Evolutionary conservation across 1,284 basidiomycete genomes (phyloP).

Genomic region (Tylopilus orsonianus): DNA sequence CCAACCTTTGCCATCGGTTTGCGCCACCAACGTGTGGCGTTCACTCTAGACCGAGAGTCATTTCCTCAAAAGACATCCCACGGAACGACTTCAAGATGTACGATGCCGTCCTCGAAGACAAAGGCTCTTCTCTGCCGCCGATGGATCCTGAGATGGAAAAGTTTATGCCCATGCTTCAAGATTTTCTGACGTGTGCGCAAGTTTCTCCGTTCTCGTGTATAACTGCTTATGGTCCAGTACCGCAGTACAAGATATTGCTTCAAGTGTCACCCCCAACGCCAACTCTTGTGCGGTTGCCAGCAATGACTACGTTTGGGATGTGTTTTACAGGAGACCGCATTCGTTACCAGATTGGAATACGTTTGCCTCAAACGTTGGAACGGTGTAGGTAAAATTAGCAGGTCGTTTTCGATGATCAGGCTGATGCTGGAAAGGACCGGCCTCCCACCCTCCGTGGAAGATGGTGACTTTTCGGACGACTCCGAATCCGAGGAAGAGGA

Average conservation of each 20-base stretch:
- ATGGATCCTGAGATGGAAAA: constrained; percentile 68
- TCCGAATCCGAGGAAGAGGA: constrained; percentile 67
- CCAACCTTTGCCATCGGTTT: neutral
- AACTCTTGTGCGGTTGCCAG: neutral
- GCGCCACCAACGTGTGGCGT: neutral
- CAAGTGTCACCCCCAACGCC: neutral
- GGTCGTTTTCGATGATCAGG: neutral
- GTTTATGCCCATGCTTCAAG: constrained; percentile 67
- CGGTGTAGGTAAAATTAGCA: constrained; percentile 46
- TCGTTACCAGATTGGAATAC: constrained; percentile 58
- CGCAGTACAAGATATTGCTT: constrained; percentile 26
- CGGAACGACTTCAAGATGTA: constrained; percentile 60
- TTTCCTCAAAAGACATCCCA: constrained; percentile 50
- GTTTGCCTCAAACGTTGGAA: constrained; percentile 57
- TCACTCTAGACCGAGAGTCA: constrained; percentile 50
- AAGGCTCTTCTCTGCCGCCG: constrained; percentile 33
- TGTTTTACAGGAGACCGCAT: constrained; percentile 69
- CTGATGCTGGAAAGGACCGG: constrained; percentile 50
- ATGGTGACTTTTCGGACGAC: constrained; percentile 44
- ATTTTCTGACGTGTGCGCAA: constrained; percentile 62
- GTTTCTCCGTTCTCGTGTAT: neutral
- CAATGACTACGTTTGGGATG: constrained; percentile 75
- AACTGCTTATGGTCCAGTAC: constrained; percentile 5
- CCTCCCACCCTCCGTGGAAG: constrained; percentile 54
- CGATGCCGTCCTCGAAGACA: constrained; percentile 58